Base-by-base conservation (phyloP, 768 basidiomycete species). In the Hydnomerulius pinastri region DNA sequence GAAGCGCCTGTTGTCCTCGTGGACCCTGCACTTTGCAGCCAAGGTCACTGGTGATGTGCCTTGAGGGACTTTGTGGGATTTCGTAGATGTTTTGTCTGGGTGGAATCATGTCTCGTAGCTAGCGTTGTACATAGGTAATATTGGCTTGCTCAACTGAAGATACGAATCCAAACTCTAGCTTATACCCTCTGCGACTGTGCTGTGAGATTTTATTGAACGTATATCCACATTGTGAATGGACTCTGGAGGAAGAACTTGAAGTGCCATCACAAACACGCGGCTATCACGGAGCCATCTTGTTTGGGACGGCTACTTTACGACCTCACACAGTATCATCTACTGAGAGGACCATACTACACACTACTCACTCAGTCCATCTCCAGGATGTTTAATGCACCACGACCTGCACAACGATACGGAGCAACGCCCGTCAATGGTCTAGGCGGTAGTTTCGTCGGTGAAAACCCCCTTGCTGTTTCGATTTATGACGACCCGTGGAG, bases 11-110 rank as follows among this genome's bases (percentile, higher is more conserved):
- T 72, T 98, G 48, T 83, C 85, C 23, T 89, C 86, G 50, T 98
- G 96, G 96, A 96, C 93, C 28, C 76, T 98, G 65, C 94, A 98
- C 74, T 93, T 92, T 62, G 89, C 89, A 27, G 87, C 82, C 23
- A 91, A 90, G 73, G 74, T 73, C 64, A 76, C 76, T 7, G 62
- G 67, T 42, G 77, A 79, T 46, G 58, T 55, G 44, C 43, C 51
- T 53, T 70, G 53, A 67, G 39, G 44, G 38, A 51, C 11, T n/a
- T n/a, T 11, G 12, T 9, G 28, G 43, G 38, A 10, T 44, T 47
- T 24, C 33, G 35, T 40, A 41, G 42, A 36, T 45, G 30, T 55
- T 58, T 53, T 50, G 43, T 38, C 27, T 21, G 4, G 38, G 39
- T 46, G 52, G 43, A 52, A 48, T 45, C 20, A 21, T 41, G 20